Evolutionary conservation across 345 rosid species (phyloP).

Genomic region (Diplotaxis tenuifolia): DNA sequence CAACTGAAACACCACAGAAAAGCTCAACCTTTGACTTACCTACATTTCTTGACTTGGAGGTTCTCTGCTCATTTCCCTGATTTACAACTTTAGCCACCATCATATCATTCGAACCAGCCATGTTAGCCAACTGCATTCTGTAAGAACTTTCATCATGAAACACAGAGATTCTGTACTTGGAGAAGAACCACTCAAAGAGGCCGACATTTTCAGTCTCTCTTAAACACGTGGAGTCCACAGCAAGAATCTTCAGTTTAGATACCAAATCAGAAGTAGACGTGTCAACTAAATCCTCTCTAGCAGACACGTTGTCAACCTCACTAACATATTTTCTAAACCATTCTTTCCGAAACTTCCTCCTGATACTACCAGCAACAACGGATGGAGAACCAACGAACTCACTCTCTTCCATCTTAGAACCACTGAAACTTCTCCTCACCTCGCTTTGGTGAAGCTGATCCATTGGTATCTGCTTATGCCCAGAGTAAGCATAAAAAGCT

Average conservation of each 20-base stretch:
- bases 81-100: conserved; percentile 8
- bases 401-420: conserved; percentile 37
- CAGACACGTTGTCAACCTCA: conserved; percentile 41
- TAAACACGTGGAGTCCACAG: conserved; percentile 51
- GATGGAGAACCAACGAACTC: conserved; percentile 52
- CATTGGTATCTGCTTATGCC: conserved; percentile 55
- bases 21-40: conserved; percentile 37
- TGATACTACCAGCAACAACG: conserved; percentile 45
- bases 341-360: conserved; percentile 55
- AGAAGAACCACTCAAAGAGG: conserved; percentile 68
- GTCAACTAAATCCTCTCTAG: conserved; percentile 44
- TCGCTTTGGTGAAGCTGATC: conserved; percentile 39
- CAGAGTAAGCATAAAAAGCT: conserved; percentile 55
- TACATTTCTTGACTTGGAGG: conserved; percentile 40
- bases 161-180: conserved; percentile 68
- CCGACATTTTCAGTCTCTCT: conserved; percentile 44
- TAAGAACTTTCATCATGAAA: conserved; percentile 62
- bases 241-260: conserved; percentile 50
- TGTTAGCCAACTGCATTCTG: conserved; percentile 56
- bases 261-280: conserved; percentile 56
- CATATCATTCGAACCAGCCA: conserved; percentile 45
- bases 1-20: conserved; percentile 47
- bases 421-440: conserved; percentile 31
- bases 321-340: conserved; percentile 52
- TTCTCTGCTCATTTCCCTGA: conserved; percentile 33